These are phyloP conservation scores for Solanum pimpinellifolium DNA, from an alignment of 257 asterid genomes.

Conservation along the genomic window DNA sequence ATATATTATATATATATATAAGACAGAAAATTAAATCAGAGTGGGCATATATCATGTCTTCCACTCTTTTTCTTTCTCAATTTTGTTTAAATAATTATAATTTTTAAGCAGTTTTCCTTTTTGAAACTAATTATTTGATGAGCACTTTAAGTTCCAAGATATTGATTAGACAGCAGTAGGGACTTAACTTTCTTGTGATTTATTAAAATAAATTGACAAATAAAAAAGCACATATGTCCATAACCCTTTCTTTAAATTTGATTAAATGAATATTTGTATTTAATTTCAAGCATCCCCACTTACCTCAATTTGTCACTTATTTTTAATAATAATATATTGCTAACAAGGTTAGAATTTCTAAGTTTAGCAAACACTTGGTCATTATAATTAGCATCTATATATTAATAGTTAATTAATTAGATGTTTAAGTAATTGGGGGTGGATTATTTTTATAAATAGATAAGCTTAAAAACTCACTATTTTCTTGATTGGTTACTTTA, in stretches of 20 bases:
- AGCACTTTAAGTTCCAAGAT: neutral
- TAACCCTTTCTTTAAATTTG: neutral
- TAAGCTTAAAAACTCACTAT: neutral
- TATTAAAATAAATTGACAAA: neutral
- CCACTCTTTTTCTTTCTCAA: neutral
- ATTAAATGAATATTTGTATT: neutral
- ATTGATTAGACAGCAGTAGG: constrained; percentile 16
- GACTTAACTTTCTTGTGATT: neutral
- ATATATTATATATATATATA: neutral
- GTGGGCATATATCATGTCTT: constrained; percentile 12
- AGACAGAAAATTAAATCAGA: constrained; percentile 6
- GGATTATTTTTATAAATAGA: neutral
- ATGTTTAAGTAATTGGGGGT: neutral
- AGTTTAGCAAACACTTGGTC: constrained; percentile 1
- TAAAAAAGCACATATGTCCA: neutral
- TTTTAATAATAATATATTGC: neutral
- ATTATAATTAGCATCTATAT: neutral
- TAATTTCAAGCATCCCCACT: neutral
- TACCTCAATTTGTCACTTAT: neutral
- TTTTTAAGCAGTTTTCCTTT: neutral
- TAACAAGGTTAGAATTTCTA: neutral
- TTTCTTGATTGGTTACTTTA: neutral
- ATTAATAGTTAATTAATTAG: neutral
- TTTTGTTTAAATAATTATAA: neutral
- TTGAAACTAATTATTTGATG: neutral